A percentile compares a stretch with the other conserved stretches of the same genome.
These are phyloP conservation scores for Hymenoscyphus salicellus DNA, from an alignment of 2,329 filamentous ascomycete genomes.

Conservation along the genomic window DNA sequence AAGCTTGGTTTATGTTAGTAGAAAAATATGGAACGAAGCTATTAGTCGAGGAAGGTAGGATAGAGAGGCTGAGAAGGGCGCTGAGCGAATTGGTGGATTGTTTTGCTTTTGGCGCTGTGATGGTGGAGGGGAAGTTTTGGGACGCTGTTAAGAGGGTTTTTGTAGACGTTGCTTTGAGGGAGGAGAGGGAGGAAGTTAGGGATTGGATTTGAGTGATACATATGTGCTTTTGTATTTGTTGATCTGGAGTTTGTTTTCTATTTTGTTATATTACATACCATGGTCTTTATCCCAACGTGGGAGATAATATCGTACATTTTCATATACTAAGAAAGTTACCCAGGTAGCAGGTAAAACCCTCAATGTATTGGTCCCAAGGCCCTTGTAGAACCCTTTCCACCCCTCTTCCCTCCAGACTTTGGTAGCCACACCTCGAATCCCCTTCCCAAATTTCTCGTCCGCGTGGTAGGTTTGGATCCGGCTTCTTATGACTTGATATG, in stretches of 20 bases:
- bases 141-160: constrained; percentile 19
- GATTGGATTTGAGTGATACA: not conserved
- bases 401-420: constrained; percentile 81
- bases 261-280: not conserved
- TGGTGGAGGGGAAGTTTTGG: constrained; percentile 30
- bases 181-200: not conserved
- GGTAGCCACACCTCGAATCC: constrained; percentile 64
- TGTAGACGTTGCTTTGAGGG: not conserved
- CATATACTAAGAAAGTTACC: constrained; percentile 95
- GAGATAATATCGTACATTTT: constrained; percentile 80
- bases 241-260: not conserved
- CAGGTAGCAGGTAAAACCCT: constrained; percentile 91
- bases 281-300: constrained; percentile 35
- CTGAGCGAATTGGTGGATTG: constrained; percentile 25
- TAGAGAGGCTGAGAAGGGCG: constrained; percentile 26
- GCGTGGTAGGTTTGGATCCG: constrained; percentile 87
- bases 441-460: constrained; percentile 67
- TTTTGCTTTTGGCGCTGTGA: constrained; percentile 31
- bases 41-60: not conserved
- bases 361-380: constrained; percentile 82
- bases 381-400: constrained; percentile 82
- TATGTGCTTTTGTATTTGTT: not conserved
- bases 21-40: constrained; percentile 19
- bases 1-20: constrained; percentile 32
- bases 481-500: constrained; percentile 88